Conservation (phyloP, 1,284 basidiomycete genomes). For the Ganoderma multipileum region DNA sequence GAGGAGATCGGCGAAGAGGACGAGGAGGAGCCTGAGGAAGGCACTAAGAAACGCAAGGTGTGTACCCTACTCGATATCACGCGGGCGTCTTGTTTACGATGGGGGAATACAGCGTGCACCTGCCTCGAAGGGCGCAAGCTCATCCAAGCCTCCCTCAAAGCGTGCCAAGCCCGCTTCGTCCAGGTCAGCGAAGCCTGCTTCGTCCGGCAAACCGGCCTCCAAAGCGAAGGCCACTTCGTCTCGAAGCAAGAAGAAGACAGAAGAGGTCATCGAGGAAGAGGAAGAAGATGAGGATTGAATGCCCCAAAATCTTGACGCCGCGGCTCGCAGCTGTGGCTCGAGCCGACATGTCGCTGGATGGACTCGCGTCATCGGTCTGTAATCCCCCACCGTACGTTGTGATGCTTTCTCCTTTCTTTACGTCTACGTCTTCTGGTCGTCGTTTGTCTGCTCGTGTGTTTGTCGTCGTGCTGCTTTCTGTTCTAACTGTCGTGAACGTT, state of each 20-base stretch:
- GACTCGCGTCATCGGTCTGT: background rate
- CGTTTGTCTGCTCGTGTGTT: slow-evolving; percentile 9
- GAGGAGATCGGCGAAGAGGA: slow-evolving; percentile 42
- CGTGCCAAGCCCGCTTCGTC: slow-evolving; percentile 34
- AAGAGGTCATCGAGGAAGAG: slow-evolving; percentile 31
- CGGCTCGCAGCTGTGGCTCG: background rate
- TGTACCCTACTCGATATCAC: background rate
- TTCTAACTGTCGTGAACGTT: slow-evolving; percentile 12
- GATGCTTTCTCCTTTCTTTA: slow-evolving; percentile 8
- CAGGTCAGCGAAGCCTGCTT: slow-evolving; percentile 27
- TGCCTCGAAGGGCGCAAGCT: slow-evolving; percentile 33
- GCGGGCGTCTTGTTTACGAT: background rate
- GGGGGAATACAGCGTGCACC: slow-evolving; percentile 34
- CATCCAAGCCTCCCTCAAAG: slow-evolving; percentile 39
- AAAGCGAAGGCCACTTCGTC: slow-evolving; percentile 28
- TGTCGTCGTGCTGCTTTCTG: slow-evolving; percentile 20
- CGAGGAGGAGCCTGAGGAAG: slow-evolving; percentile 38
- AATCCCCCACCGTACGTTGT: background rate
- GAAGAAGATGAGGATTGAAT: slow-evolving; percentile 32
- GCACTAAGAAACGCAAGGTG: slow-evolving; percentile 47
- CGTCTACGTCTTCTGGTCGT: slow-evolving; percentile 2
- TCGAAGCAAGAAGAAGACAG: slow-evolving; percentile 34
- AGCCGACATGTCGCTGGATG: background rate
- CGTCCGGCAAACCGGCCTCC: slow-evolving; percentile 35
- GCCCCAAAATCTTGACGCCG: slow-evolving; percentile 2